phyloP scores from a whole-genome alignment of 2,329 filamentous ascomycete species.

The Colletotrichum endophyticum region DNA sequence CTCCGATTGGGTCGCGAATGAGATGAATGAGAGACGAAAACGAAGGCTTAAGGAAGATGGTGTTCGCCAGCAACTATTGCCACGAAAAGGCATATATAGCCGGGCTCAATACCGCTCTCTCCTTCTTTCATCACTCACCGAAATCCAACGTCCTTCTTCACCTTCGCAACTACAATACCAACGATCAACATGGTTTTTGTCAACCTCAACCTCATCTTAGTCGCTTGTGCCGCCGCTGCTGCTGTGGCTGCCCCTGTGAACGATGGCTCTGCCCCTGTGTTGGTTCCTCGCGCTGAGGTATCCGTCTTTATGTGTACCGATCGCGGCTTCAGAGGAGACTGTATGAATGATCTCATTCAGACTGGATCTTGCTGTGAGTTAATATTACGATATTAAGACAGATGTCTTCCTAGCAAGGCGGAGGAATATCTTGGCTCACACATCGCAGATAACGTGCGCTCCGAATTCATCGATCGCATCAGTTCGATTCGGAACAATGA shows the following conservation, averaged over 20 bases:
- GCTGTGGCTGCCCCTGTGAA: not conserved
- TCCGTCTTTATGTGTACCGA: not conserved
- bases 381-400: not conserved
- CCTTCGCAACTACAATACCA: not conserved
- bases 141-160: not conserved
- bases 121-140: no score
- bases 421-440: not conserved
- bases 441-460: not conserved
- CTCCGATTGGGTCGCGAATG: not conserved
- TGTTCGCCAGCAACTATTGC: not conserved
- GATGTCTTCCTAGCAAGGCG: not conserved
- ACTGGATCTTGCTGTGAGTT: not conserved
- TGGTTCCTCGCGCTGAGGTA: not conserved
- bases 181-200: not conserved
- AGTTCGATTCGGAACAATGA: slow-evolving; percentile 3
- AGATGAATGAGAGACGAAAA: not conserved
- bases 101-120: not conserved
- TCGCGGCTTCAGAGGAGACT: not conserved
- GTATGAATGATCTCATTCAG: not conserved
- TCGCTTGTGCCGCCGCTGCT: not conserved
- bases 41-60: not conserved
- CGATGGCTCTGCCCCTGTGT: not conserved
- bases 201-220: not conserved
- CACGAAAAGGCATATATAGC: not conserved
- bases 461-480: not conserved